These are phyloP conservation scores for Testicularia cyperi DNA, from an alignment of 1,284 basidiomycete species.

Conservation along the genomic window DNA sequence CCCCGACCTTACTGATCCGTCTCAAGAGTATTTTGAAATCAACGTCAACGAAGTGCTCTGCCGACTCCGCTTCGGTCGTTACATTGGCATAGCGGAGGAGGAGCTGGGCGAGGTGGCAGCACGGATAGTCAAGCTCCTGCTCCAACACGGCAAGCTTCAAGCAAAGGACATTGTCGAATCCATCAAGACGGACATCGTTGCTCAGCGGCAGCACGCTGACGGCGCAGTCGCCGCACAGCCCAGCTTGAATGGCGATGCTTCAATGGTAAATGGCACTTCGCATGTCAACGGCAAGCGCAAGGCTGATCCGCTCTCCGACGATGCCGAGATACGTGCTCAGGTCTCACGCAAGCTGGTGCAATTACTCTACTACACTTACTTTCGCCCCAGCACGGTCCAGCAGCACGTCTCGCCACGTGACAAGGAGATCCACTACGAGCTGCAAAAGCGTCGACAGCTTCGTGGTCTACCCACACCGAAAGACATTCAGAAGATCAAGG, in stretches of 20 bases:
- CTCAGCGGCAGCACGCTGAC: conserved; percentile 8
- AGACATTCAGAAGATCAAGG: conserved; percentile 56
- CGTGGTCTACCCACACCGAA: conserved; percentile 60
- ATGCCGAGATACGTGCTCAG: conserved; percentile 2
- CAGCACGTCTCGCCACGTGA: conserved; percentile 61
- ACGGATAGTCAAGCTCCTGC: conserved; percentile 61
- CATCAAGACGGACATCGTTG: conserved; percentile 46
- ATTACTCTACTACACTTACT: conserved; percentile 44
- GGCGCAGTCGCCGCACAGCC: conserved; percentile 1
- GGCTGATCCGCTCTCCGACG: conserved; percentile 9
- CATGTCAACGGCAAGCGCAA: conserved; percentile 31
- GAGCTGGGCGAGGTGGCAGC: conserved; percentile 69
- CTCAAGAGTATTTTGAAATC: conserved; percentile 61
- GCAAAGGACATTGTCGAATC: conserved; percentile 72
- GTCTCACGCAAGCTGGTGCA: conserved; percentile 18
- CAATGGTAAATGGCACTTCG: conserved; percentile 5
- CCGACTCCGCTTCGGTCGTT: conserved; percentile 58
- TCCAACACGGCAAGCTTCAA: conserved; percentile 83
- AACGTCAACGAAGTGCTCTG: conserved; percentile 59
- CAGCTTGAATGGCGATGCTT: conserved; percentile 5
- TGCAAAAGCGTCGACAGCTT: conserved; percentile 39
- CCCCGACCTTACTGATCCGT: conserved; percentile 16
- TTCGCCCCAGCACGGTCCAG: conserved; percentile 47
- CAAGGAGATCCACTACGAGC: conserved; percentile 53
- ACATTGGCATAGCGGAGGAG: conserved; percentile 77